Conservation (phyloP, 1,284 basidiomycete genomes). For the Hemileia vastatrix region DNA sequence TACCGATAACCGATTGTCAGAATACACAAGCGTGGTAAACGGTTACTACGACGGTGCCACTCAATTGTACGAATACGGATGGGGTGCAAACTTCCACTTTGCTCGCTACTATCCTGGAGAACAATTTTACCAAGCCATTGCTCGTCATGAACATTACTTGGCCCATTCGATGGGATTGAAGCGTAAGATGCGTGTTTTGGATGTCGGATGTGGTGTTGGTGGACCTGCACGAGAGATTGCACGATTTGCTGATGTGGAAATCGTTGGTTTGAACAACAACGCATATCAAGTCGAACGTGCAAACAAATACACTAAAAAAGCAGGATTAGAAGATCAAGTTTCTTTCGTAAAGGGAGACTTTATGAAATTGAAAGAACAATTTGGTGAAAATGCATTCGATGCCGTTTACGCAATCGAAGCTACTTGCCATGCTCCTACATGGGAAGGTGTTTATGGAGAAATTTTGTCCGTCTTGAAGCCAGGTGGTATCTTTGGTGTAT, state of each 20-base stretch:
- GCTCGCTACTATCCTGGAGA: conserved; percentile 79
- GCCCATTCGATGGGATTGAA: conserved; percentile 68
- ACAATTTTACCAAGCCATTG: conserved; percentile 62
- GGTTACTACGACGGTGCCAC: conserved; percentile 62
- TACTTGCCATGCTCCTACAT: conserved; percentile 87
- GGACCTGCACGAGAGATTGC: conserved; percentile 94
- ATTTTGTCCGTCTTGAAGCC: conserved; percentile 93
- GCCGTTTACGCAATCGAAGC: conserved; percentile 98
- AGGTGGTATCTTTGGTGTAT: conserved; percentile 89
- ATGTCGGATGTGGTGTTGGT: conserved; percentile 95
- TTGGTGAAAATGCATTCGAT: conserved; percentile 88
- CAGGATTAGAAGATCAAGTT: conserved; percentile 67
- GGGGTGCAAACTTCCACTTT: conserved; percentile 91
- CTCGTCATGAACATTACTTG: conserved; percentile 98
- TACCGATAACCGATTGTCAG: conserved; percentile 64
- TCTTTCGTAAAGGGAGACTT: conserved; percentile 84
- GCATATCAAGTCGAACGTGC: conserved; percentile 85
- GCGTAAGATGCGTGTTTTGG: conserved; percentile 87
- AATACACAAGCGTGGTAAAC: conserved; percentile 90
- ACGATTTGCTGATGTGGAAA: conserved; percentile 72
- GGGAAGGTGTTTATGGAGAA: conserved; percentile 89
- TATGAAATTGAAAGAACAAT: conserved; percentile 85
- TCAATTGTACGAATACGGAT: conserved; percentile 91
- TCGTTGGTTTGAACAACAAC: conserved; percentile 93
- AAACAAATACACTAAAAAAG: conserved; percentile 67